A percentile compares a stretch with the other conserved stretches of the same genome.
phyloP scores from a whole-genome alignment of 2,329 filamentous ascomycete genomes.

The Stachybotrys chlorohalonatus region DNA sequence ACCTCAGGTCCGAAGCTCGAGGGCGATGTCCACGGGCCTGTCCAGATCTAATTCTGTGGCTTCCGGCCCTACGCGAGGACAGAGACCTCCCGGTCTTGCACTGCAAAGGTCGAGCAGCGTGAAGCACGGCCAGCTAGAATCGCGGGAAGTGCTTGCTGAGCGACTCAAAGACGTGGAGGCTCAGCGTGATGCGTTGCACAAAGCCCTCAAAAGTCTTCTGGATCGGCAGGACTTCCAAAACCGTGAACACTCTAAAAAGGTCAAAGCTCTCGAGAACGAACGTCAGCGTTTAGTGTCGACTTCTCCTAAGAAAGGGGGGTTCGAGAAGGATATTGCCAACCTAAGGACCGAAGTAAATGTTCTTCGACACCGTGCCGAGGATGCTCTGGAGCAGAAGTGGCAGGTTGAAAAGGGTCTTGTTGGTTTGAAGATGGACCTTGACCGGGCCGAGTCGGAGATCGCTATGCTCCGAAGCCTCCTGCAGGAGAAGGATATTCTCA shows the following conservation, averaged over 20 bases:
- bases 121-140: slow-evolving; percentile 42
- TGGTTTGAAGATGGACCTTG: slow-evolving; percentile 91
- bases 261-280: slow-evolving; percentile 67
- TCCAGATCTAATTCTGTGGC: slow-evolving; percentile 61
- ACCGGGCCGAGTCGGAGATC: slow-evolving; percentile 90
- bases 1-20: slow-evolving; percentile 15
- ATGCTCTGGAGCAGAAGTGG: slow-evolving; percentile 92
- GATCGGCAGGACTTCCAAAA: slow-evolving; percentile 80
- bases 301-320: slow-evolving; percentile 67
- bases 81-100: slow-evolving; percentile 24
- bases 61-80: slow-evolving; percentile 35
- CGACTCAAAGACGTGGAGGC: slow-evolving; percentile 86
- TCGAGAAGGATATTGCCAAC: slow-evolving; percentile 71
- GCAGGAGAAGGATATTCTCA: slow-evolving; percentile 71
- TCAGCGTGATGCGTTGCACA: slow-evolving; percentile 86
- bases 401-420: slow-evolving; percentile 84
- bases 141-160: slow-evolving; percentile 63
- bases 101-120: slow-evolving; percentile 53
- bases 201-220: slow-evolving; percentile 74
- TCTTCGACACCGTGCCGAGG: slow-evolving; percentile 79
- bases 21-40: slow-evolving; percentile 36
- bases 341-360: slow-evolving; percentile 78
- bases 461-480: slow-evolving; percentile 70
- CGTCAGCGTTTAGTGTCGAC: slow-evolving; percentile 62
- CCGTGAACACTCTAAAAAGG: slow-evolving; percentile 73